phyloP scores from a whole-genome alignment of 1,284 basidiomycete genomes.

The Trichosporon coremiiforme region DNA sequence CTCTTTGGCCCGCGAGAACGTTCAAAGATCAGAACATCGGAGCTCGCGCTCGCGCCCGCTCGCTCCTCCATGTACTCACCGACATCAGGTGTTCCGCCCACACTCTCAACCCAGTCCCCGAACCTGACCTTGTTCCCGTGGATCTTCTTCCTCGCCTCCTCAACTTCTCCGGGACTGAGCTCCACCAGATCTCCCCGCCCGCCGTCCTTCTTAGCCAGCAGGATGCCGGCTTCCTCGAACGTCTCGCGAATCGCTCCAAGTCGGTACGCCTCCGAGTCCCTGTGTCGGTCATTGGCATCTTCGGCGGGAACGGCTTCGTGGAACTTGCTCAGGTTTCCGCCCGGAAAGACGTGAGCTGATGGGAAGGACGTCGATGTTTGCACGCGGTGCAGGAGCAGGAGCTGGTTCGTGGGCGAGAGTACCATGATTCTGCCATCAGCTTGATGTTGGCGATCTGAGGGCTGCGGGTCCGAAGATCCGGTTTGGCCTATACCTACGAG shows the following conservation, averaged over 20 bases:
- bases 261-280: conserved; percentile 25
- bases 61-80: not conserved
- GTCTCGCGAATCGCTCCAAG: conserved; percentile 32
- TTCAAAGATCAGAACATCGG: too few species aligned
- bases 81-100: conserved; percentile 29
- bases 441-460: not conserved
- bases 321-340: conserved; percentile 24
- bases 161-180: conserved; percentile 8
- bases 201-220: conserved; percentile 22
- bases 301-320: conserved; percentile 26
- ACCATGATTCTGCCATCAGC: conserved; percentile 27
- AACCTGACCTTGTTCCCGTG: conserved; percentile 28
- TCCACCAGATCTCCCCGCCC: conserved; percentile 20
- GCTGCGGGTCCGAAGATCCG: not conserved
- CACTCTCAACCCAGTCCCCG: conserved; percentile 22
- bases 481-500: not conserved
- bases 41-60: too few species aligned
- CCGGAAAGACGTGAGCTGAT: conserved; percentile 26
- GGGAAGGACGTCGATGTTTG: conserved; percentile 22
- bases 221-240: conserved; percentile 32
- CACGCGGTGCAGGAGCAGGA: conserved; percentile 27
- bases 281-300: conserved; percentile 20
- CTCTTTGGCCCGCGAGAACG: too few species aligned
- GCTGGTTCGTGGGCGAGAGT: conserved; percentile 26
- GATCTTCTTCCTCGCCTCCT: conserved; percentile 26